Conservation (phyloP, 805 yeast genomes). For the Candida ascalaphidarum region DNA sequence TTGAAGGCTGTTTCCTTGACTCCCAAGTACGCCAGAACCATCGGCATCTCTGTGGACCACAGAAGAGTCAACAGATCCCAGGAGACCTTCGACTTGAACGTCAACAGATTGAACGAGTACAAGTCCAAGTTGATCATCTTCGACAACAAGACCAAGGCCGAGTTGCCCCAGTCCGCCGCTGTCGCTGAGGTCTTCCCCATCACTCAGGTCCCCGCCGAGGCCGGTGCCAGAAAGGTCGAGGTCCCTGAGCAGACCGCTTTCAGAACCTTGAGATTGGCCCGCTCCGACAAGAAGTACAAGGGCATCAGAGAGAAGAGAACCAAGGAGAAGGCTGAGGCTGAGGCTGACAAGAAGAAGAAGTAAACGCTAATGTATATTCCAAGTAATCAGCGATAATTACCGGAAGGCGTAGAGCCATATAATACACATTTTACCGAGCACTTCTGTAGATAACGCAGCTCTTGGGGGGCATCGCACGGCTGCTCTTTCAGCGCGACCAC, state of each 20-base stretch:
- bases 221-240: constrained; percentile 85
- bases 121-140: constrained; percentile 90
- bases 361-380: too few species aligned
- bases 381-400: too few species aligned
- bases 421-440: too few species aligned
- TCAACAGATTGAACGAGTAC: constrained; percentile 95
- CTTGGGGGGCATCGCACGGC: too few species aligned
- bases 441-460: too few species aligned
- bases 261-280: constrained; percentile 93
- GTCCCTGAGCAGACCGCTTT: constrained; percentile 65
- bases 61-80: constrained; percentile 98
- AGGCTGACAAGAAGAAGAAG: constrained; percentile 95
- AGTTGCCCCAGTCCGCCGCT: constrained; percentile 69
- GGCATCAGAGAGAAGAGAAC: constrained; percentile 99
- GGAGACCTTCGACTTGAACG: constrained; percentile 91
- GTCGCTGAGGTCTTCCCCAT: constrained; percentile 81
- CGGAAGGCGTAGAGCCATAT: too few species aligned
- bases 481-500: too few species aligned
- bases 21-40: constrained; percentile 89
- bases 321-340: constrained; percentile 96
- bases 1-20: constrained; percentile 94
- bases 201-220: constrained; percentile 64
- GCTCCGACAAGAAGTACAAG: constrained; percentile 86
- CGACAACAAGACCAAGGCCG: constrained; percentile 83
- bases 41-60: constrained; percentile 99